Evolutionary conservation across 23 red algal species (phyloP), one percentile per base, ranked within the genome.

Genomic region (Agarophyton chilense): DNA sequence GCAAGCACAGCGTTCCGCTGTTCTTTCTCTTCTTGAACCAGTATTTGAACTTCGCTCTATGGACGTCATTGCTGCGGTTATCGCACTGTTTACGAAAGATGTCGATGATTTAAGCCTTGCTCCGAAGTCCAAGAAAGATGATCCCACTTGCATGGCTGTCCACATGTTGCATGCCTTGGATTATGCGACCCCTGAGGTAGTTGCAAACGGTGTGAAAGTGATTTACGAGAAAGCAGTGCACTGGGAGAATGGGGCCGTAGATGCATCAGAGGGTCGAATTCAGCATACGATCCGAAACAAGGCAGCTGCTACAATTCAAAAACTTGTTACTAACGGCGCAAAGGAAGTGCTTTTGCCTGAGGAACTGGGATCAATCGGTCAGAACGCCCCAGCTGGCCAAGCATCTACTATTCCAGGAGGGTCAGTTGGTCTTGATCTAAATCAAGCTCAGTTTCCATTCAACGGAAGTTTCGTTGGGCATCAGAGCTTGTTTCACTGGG

Each of bases 131-230:
- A 64, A 70, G 26, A 26, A 19, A 26, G 44, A 74, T 52, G 47
- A 76, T 39, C 44, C 74, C 4, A n/a, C 77, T 12, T 54, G 13
- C 64, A 91, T 91, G 88, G 88, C 88, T 10, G 55, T 41, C 51
- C 76, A 91, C 24, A 82, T 91, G 73, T 28, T 91, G 24, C 88
- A 91, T 61, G 88, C 88, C 28, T n/a, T 91, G 11, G 88, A 91
- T 54, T 58, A 73, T 76, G 88, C 88, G 7, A 81, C 74, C 13
- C 75, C 76, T 19, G 88, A 91, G 40, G 88, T 82, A 14, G 88
- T 91, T 6, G 76, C 82, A 21, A 52, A 67, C 33, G 77, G 36
- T 14, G 88, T 82, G 42, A 82, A 82, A 42, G 10, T 44, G 19
- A 68, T 91, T 14, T 81, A 79, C 46, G 88, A 91, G 41, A 67